Percentiles rank a stretch among this genome's conserved stretches.
phyloP scores from a whole-genome alignment of 225 moss, liverwort and hornwort genomes.

The Bryum argenteum region DNA sequence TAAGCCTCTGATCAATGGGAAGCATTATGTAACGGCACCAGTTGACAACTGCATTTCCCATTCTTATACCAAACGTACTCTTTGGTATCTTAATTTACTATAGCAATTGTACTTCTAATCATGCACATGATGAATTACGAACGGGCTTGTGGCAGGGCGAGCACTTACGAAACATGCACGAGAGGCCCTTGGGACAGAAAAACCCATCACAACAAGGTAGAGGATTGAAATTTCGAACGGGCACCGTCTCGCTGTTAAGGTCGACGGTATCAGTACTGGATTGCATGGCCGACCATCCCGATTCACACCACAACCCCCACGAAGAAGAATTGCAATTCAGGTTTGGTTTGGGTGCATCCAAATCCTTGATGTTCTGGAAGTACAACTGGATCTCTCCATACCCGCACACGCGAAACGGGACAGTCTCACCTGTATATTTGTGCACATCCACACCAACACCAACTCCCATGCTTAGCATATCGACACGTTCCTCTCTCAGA shows the following conservation, averaged over 20 bases:
- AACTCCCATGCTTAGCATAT: not conserved
- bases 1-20: too few relatives aligned
- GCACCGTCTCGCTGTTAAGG: slow-evolving; percentile 20
- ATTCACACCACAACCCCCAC: slow-evolving; percentile 52
- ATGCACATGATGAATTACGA: not conserved
- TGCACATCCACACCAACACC: slow-evolving; percentile 3
- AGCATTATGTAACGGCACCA: too few relatives aligned
- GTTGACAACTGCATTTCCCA: too few relatives aligned
- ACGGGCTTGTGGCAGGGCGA: not conserved
- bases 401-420: slow-evolving; percentile 42
- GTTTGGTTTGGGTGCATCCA: slow-evolving; percentile 44
- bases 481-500: not conserved
- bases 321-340: slow-evolving; percentile 54
- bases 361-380: slow-evolving; percentile 27
- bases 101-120: too few relatives aligned
- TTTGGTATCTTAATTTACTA: too few relatives aligned
- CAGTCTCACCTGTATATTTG: slow-evolving; percentile 37
- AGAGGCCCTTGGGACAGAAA: slow-evolving; percentile 80
- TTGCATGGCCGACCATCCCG: slow-evolving; percentile 58
- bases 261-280: not conserved
- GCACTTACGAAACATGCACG: slow-evolving; percentile 91
- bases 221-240: slow-evolving; percentile 33
- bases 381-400: slow-evolving; percentile 48
- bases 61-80: too few relatives aligned
- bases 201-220: slow-evolving; percentile 70